Evolutionary conservation across 2,329 filamentous ascomycete species (phyloP).

Genomic region (Bipolaris zeicola): DNA sequence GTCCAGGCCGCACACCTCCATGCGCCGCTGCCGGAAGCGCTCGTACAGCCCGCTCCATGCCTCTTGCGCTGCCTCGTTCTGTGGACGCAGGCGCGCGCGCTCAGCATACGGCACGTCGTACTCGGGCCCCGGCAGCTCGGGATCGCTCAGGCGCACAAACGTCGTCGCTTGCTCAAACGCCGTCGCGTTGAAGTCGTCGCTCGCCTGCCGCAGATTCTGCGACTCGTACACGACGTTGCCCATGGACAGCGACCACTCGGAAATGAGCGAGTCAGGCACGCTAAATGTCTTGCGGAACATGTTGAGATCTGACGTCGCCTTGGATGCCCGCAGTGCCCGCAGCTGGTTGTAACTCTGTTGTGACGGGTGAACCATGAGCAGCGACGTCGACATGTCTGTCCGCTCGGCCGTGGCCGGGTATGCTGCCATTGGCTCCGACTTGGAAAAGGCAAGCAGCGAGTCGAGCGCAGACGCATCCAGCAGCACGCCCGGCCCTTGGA

Average conservation of each 20-base stretch:
- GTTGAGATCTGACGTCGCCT: slow-evolving; percentile 37
- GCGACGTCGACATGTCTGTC: slow-evolving; percentile 43
- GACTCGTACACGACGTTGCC: slow-evolving; percentile 49
- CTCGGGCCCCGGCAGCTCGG: slow-evolving; percentile 57
- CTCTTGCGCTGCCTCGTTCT: slow-evolving; percentile 53
- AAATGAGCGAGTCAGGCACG: slow-evolving; percentile 43
- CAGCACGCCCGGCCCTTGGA: slow-evolving; percentile 54
- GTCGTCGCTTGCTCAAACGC: slow-evolving; percentile 51
- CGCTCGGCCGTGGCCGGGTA: slow-evolving; percentile 40
- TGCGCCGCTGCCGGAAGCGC: slow-evolving; percentile 55
- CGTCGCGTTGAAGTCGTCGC: slow-evolving; percentile 53
- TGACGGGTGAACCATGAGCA: slow-evolving; percentile 48
- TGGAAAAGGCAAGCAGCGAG: slow-evolving; percentile 50
- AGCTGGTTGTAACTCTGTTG: slow-evolving; percentile 39
- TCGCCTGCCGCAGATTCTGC: slow-evolving; percentile 33
- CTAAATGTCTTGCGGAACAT: slow-evolving; percentile 44
- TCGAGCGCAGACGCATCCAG: slow-evolving; percentile 56
- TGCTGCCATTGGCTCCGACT: slow-evolving; percentile 44
- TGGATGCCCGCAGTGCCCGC: slow-evolving; percentile 32
- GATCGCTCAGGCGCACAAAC: slow-evolving; percentile 55
- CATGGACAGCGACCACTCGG: slow-evolving; percentile 47
- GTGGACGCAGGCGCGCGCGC: slow-evolving; percentile 51
- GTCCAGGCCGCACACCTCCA: slow-evolving; percentile 60
- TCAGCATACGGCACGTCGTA: slow-evolving; percentile 55
- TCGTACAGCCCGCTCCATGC: slow-evolving; percentile 59